Evolutionary conservation across 371 early-diverging fungal species (phyloP).

Genomic region (Enteropsectra breve): DNA sequence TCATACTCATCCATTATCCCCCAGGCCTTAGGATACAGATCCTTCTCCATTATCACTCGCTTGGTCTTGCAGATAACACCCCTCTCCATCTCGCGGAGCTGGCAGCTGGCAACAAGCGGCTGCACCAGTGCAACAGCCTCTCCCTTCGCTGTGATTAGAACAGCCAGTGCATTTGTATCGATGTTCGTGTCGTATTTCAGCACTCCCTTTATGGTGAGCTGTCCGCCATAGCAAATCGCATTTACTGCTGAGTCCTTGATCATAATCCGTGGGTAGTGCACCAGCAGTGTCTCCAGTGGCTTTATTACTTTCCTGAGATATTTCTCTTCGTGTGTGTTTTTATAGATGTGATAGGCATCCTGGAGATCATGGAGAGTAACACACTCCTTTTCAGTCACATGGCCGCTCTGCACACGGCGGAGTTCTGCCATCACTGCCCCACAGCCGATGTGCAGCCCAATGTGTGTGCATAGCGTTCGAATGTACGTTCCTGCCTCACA

Average conservation of each 20-base stretch:
- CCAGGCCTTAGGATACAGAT: constrained; percentile 91
- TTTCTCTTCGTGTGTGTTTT: constrained; percentile 80
- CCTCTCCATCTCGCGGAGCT: constrained; percentile 79
- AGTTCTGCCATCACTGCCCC: constrained; percentile 99
- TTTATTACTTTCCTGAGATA: constrained; percentile 85
- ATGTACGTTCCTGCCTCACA: constrained; percentile 99
- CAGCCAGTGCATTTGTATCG: constrained; percentile 82
- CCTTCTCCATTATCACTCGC: constrained; percentile 98
- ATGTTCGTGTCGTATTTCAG: constrained; percentile 87
- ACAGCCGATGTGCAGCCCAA: constrained; percentile 84
- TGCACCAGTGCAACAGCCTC: constrained; percentile 93
- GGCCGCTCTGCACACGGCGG: constrained; percentile 89
- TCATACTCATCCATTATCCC: constrained; percentile 67
- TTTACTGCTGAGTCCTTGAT: constrained; percentile 96
- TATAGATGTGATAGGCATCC: constrained; percentile 92
- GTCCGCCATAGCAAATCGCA: constrained; percentile 96
- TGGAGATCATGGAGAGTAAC: constrained; percentile 96
- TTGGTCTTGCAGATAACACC: constrained; percentile 94
- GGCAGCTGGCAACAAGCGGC: constrained; percentile 85
- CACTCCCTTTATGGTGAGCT: constrained; percentile 90
- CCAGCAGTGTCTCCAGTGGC: constrained; percentile 86
- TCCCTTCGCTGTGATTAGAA: constrained; percentile 97
- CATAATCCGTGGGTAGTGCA: constrained; percentile 86
- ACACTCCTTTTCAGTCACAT: constrained; percentile 70
- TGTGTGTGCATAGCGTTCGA: constrained; percentile 93